Evolutionary conservation across 345 rosid species (phyloP).

Genomic region (Camelina sativa): DNA sequence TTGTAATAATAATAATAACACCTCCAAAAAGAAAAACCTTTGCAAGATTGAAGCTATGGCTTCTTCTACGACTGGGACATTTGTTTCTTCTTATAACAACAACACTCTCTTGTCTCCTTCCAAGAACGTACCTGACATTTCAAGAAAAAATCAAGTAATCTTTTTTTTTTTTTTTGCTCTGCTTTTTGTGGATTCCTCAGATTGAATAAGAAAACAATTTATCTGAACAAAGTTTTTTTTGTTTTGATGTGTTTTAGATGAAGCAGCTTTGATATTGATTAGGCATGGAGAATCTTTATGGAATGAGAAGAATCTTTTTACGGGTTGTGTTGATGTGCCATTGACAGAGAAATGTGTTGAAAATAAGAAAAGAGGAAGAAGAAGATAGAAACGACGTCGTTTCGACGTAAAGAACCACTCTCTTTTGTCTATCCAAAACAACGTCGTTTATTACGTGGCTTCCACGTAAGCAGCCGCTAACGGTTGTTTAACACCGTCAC

Average conservation of each 20-base stretch:
- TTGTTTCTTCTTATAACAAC: conserved; percentile 41
- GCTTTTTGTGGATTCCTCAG: neutral
- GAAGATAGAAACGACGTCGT: too few species aligned
- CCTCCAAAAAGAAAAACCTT: conserved; percentile 43
- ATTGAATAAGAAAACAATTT: neutral
- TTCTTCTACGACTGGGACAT: conserved; percentile 55
- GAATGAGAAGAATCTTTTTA: conserved; percentile 93
- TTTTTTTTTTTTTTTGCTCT: neutral
- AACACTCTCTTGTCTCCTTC: conserved; percentile 65
- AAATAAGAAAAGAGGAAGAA: conserved; percentile 35
- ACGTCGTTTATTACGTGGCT: too few species aligned
- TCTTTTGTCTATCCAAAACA: too few species aligned
- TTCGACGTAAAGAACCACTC: too few species aligned
- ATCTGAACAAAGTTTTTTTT: neutral
- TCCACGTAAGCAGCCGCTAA: too few species aligned
- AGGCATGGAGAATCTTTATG: conserved; percentile 93
- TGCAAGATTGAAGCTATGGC: conserved; percentile 55
- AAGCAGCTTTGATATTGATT: conserved; percentile 83
- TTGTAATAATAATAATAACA: neutral
- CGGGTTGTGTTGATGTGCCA: conserved; percentile 94
- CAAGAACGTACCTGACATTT: conserved; percentile 46
- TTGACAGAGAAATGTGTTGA: conserved; percentile 81
- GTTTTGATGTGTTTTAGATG: conserved; percentile 50
- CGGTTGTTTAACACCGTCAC: too few species aligned
- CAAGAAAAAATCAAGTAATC: conserved; percentile 66